Evolutionary conservation across 2,329 filamentous ascomycete species (phyloP), one percentile per base, ranked within the genome.

Genomic region (Hymenoscyphus linearis): DNA sequence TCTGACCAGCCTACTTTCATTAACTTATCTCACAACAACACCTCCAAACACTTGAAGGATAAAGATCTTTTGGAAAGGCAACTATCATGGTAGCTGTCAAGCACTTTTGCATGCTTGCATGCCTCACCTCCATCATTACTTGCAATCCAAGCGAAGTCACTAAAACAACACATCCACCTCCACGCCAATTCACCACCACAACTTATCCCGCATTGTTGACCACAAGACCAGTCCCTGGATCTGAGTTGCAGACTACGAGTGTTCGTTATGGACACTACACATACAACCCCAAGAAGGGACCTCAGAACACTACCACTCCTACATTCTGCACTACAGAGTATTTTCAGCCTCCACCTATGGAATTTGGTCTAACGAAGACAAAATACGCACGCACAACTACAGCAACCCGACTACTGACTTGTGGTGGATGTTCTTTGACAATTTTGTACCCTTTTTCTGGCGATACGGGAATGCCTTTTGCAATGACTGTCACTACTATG

Each of bases 101-200:
- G 40, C 22, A 18, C n/a, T 22, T 47, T 22, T 47, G 40, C 40
- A 47, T 47, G 40, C 40, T 47, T 18, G 7, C 10, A 47, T 47
- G 40, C 40, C 18, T 47, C 40, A 22, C 3, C 40, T 22, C n/a
- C 9, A n/a, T 47, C 13, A 18, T 25, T 3, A 47, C 40, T 3
- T n/a, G 40, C 40, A 47, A 47, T 22, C n/a, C 18, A n/a, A 47
- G 22, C 18, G n/a, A 22, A 47, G 37, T 18, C 37, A 16, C 16
- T 4, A 16, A 27, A 25, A 35, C 16, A 22, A 36, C 34, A n/a
- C 54, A 26, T 9, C 22, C 54, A 25, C 18, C n/a, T 4, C 54
- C 54, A 25, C n/a, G 35, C 13, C 31, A 22, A 40, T 56, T 56
- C 35, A 36, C 40, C 54, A 56, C 54, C 34, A 56, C 54, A 16